A percentile compares a stretch with the other conserved stretches of the same genome.
These are phyloP conservation scores for Karstenula rhodostoma DNA, from an alignment of 2,329 filamentous ascomycete species.

Conservation along the genomic window DNA sequence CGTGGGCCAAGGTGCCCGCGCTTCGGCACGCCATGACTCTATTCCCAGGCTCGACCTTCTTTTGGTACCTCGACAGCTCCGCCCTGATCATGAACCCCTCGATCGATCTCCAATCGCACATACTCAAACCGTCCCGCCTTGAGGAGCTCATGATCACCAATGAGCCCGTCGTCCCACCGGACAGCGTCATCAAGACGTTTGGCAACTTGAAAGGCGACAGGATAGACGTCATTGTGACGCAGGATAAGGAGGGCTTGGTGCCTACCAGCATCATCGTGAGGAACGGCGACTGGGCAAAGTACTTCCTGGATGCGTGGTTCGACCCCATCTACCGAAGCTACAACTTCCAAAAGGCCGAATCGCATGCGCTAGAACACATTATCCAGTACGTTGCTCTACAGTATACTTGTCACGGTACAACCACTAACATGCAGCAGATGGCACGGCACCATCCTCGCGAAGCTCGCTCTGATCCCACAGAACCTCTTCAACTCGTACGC, in stretches of 20 bases:
- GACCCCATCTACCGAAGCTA: constrained; percentile 93
- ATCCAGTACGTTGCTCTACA: constrained; percentile 53
- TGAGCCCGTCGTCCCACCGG: constrained; percentile 86
- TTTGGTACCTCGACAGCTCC: constrained; percentile 89
- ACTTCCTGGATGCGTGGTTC: constrained; percentile 94
- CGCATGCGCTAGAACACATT: constrained; percentile 78
- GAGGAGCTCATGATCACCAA: constrained; percentile 85
- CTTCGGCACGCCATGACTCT: constrained; percentile 87
- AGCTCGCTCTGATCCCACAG: constrained; percentile 89
- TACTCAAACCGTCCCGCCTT: constrained; percentile 73
- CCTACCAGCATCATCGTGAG: constrained; percentile 80
- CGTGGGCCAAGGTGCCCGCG: constrained; percentile 83
- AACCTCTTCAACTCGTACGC: constrained; percentile 81
- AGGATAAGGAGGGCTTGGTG: constrained; percentile 82
- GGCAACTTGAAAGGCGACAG: constrained; percentile 77
- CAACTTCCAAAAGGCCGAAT: constrained; percentile 95
- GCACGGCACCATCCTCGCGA: constrained; percentile 95
- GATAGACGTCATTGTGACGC: constrained; percentile 82
- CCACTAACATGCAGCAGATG: constrained; percentile 67
- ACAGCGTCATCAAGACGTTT: constrained; percentile 97
- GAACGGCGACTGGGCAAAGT: constrained; percentile 89
- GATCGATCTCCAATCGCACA: constrained; percentile 71
- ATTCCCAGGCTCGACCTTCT: constrained; percentile 77
- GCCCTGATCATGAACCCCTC: constrained; percentile 87
- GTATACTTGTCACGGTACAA: background rate